phyloP scores from a whole-genome alignment of 345 rosid genomes.

The Aquilaria malaccensis region DNA sequence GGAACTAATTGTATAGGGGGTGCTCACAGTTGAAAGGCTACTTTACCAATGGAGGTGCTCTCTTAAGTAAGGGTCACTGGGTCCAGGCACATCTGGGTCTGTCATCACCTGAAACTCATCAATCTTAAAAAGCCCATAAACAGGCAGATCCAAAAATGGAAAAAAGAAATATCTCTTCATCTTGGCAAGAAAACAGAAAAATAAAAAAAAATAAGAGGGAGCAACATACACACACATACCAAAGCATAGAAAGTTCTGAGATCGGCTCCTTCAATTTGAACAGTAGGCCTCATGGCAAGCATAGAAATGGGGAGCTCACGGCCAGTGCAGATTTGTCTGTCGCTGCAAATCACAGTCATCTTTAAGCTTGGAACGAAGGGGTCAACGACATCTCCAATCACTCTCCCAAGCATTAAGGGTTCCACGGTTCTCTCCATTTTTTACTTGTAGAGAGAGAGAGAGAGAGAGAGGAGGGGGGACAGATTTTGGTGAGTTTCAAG shows the following conservation, averaged over 20 bases:
- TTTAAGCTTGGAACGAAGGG: constrained; percentile 33
- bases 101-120: constrained; percentile 39
- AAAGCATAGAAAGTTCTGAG: no score
- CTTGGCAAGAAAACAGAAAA: background rate
- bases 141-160: constrained; percentile 1
- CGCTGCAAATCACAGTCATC: constrained; percentile 38
- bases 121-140: background rate
- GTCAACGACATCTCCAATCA: constrained; percentile 50
- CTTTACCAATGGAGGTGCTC: constrained; percentile 64
- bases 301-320: constrained; percentile 42
- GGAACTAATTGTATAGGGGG: no score
- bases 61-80: constrained; percentile 55
- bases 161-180: background rate
- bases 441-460: background rate
- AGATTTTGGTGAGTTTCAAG: background rate
- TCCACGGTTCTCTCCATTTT: constrained; percentile 22
- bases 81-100: constrained; percentile 73
- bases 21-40: no score
- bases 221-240: background rate
- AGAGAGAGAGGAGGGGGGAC: constrained; percentile 4
- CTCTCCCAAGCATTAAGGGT: constrained; percentile 47
- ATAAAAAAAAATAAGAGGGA: background rate
- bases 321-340: constrained; percentile 43
- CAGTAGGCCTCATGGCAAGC: constrained; percentile 38
- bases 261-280: constrained; percentile 40